Conservation (phyloP, 2,329 filamentous ascomycete species). For the Aureobasidium musti region DNA sequence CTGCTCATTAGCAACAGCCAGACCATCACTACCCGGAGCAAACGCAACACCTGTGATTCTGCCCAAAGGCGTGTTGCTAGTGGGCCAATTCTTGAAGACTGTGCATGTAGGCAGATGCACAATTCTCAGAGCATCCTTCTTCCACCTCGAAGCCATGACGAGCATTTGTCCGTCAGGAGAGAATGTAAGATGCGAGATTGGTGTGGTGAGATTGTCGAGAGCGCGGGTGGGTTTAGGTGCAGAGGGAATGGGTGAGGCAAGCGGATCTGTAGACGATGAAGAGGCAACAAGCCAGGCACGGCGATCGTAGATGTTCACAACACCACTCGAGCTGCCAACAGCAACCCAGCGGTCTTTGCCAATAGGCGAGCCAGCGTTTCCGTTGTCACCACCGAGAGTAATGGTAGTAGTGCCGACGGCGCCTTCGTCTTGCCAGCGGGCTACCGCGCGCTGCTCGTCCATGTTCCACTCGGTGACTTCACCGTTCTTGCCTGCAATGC, state of each 20-base stretch:
- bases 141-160: conserved; percentile 81
- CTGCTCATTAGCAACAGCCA: conserved; percentile 85
- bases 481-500: conserved; percentile 80
- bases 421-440: conserved; percentile 87
- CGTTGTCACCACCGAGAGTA: conserved; percentile 69
- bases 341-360: conserved; percentile 89
- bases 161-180: conserved; percentile 87
- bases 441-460: conserved; percentile 66
- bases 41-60: conserved; percentile 65
- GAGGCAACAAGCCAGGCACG: conserved; percentile 54
- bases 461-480: conserved; percentile 89
- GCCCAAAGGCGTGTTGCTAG: conserved; percentile 82
- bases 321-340: conserved; percentile 80
- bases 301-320: conserved; percentile 93
- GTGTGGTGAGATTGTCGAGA: conserved; percentile 85
- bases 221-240: conserved; percentile 70
- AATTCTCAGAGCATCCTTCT: conserved; percentile 82
- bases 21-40: conserved; percentile 49
- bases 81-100: conserved; percentile 97
- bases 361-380: conserved; percentile 53
- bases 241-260: conserved; percentile 53
- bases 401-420: conserved; percentile 82
- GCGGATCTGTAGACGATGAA: conserved; percentile 26
- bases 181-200: conserved; percentile 77
- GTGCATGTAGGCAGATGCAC: conserved; percentile 91